A percentile compares a stretch with the other conserved stretches of the same genome.
These are phyloP conservation scores for Sugiyamaella floridensis DNA, from an alignment of 805 yeast species.

Conservation along the genomic window DNA sequence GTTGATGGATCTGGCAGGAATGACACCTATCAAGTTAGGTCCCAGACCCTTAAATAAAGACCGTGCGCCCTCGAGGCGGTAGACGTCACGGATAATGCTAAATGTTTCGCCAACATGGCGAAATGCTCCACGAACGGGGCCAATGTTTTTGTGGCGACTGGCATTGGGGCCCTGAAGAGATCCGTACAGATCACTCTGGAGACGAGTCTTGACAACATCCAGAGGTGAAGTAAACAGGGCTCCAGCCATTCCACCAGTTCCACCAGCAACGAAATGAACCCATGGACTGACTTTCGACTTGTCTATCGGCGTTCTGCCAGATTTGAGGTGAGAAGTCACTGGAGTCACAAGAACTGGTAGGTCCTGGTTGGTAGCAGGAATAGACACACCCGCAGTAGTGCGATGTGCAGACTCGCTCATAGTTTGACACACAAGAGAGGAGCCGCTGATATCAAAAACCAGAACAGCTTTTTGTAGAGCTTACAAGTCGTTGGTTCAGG, in stretches of 20 bases:
- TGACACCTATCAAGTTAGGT: conserved; percentile 94
- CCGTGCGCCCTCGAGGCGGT: conserved; percentile 68
- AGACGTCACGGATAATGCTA: conserved; percentile 60
- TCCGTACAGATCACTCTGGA: conserved; percentile 77
- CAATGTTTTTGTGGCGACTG: conserved; percentile 6
- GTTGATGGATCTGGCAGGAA: conserved; percentile 95
- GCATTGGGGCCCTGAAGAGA: conserved; percentile 1
- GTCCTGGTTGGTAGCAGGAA: neutral
- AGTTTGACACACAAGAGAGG: neutral
- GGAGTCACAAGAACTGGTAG: neutral
- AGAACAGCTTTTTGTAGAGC: neutral
- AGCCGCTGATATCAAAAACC: neutral
- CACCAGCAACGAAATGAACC: conserved; percentile 41
- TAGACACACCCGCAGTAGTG: neutral
- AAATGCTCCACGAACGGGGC: conserved; percentile 39
- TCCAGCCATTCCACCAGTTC: conserved; percentile 95
- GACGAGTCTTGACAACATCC: conserved; percentile 91
- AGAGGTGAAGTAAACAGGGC: conserved; percentile 91
- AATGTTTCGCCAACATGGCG: conserved; percentile 82
- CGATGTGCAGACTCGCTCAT: neutral
- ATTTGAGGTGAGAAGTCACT: neutral
- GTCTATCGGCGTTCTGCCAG: neutral
- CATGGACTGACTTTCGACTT: conserved; percentile 38
- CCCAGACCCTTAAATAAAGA: conserved; percentile 94
- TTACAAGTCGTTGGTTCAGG: neutral